Evolutionary conservation across 805 yeast genomes (phyloP).

Genomic region (Blastobotrys parvus): DNA sequence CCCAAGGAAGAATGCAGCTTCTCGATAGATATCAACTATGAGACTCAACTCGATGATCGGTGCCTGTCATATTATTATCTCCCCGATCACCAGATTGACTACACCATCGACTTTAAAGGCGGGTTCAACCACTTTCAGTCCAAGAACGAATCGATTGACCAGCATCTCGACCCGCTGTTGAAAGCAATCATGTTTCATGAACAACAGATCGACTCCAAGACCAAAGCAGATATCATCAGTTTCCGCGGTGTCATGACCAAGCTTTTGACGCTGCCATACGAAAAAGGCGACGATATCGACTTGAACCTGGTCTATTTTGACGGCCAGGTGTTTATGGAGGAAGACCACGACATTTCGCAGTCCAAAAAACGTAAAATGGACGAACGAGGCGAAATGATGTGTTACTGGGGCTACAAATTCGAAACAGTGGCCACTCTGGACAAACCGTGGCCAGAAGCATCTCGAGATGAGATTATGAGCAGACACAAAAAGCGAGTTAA

Average conservation of each 20-base stretch:
- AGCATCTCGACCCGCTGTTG: conserved; percentile 52
- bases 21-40: conserved; percentile 47
- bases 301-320: conserved; percentile 64
- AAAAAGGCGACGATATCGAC: conserved; percentile 46
- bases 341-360: conserved; percentile 26
- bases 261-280: conserved; percentile 60
- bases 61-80: conserved; percentile 68
- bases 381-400: conserved; percentile 23
- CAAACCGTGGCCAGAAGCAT: conserved; percentile 62
- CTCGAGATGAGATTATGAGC: conserved; percentile 60
- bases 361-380: conserved; percentile 14
- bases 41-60: conserved; percentile 38
- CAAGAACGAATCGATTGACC: conserved; percentile 38
- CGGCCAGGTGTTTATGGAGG: conserved; percentile 36
- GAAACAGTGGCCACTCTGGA: conserved; percentile 69
- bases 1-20: conserved; percentile 75
- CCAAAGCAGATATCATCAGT: conserved; percentile 61
- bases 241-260: conserved; percentile 81
- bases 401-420: conserved; percentile 61
- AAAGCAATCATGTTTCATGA: conserved; percentile 51
- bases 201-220: conserved; percentile 34
- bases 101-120: conserved; percentile 48
- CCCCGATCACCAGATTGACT: conserved; percentile 64
- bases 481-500: conserved; percentile 53
- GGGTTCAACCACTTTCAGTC: conserved; percentile 56